Base-by-base conservation (phyloP, 306 rosid species). In the Begonia loranthoides region DNA sequence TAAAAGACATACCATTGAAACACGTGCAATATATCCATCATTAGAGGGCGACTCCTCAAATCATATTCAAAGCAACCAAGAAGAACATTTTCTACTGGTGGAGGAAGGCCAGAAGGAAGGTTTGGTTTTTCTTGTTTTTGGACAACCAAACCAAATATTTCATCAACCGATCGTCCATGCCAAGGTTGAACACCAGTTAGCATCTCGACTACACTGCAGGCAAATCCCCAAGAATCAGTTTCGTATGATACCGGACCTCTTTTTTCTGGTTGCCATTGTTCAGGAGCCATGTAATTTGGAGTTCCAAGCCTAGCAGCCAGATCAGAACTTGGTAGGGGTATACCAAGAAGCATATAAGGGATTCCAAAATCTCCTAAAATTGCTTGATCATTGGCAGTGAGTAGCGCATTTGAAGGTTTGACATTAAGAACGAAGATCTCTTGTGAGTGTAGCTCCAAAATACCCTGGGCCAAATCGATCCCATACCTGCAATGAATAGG, bases 201-300 rank as follows among this genome's bases (percentile, higher is more conserved):
- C 97, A 90, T 82, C 74, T 90, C 95, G 41, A 85, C 81, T 59
- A 90, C 69, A 50, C 72, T 63, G 69, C 97, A 90, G 10, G 85
- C 97, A n/a, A 85, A 82, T 19, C 94, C 94, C 97, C 95, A 90
- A 3, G 94, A 78, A 70, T 90, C 97, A 0, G 95, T 85, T 75
- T 90, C 95, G 56, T 74, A 76, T 12, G 93, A 85, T 57, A 85
- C 64, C 3, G 97, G 95, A 47, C 97, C 97, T 76, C 94, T 72
- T 41, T 75, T 67, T 52, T 89, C 94, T 45, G 95, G 94, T 55
- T 79, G 74, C 97, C 95, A 85, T 66, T 85, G 95, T 64, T 89
- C 97, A 33, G 97, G 95, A 52, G 95, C 95, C 97, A 89, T 85
- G 81, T 89, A 89, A 74, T 70, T 82, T 51, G 95, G 94, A 49